Evolutionary conservation across 139 green algal genomes (phyloP).

Genomic region (Volvox reticuliferus): DNA sequence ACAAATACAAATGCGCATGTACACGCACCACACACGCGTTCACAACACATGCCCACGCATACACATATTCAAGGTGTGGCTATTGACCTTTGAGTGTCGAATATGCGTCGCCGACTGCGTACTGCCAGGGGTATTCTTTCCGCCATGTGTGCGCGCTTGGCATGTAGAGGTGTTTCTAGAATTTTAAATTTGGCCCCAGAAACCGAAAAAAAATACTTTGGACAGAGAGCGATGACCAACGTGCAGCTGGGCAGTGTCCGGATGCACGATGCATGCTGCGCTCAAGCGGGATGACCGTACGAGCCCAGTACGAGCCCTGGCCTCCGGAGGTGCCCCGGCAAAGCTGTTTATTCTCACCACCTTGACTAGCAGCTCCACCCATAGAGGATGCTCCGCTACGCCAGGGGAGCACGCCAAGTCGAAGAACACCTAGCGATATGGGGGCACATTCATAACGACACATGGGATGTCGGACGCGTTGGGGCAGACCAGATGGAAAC

Average conservation of each 20-base stretch:
- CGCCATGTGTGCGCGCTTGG: too few relatives aligned
- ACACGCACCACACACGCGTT: too few relatives aligned
- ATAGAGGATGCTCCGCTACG: not conserved
- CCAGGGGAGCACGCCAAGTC: not conserved
- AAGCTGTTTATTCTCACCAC: not conserved
- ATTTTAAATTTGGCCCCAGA: not conserved
- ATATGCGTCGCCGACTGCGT: too few relatives aligned
- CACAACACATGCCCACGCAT: too few relatives aligned
- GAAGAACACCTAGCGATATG: not conserved
- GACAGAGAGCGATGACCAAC: not conserved
- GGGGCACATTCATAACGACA: not conserved
- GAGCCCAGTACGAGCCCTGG: too few relatives aligned
- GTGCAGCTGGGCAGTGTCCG: too few relatives aligned
- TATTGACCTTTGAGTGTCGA: too few relatives aligned
- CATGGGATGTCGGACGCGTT: not conserved
- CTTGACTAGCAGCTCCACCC: constrained; percentile 43
- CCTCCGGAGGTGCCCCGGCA: not conserved
- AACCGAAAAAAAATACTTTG: not conserved
- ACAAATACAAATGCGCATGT: too few relatives aligned
- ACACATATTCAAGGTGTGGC: too few relatives aligned
- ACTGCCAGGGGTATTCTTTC: too few relatives aligned
- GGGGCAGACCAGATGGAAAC: not conserved
- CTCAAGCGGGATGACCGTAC: too few relatives aligned
- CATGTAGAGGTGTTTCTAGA: not conserved
- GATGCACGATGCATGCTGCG: too few relatives aligned